phyloP scores from a whole-genome alignment of 441 rosid species.

The Viola pubescens region DNA sequence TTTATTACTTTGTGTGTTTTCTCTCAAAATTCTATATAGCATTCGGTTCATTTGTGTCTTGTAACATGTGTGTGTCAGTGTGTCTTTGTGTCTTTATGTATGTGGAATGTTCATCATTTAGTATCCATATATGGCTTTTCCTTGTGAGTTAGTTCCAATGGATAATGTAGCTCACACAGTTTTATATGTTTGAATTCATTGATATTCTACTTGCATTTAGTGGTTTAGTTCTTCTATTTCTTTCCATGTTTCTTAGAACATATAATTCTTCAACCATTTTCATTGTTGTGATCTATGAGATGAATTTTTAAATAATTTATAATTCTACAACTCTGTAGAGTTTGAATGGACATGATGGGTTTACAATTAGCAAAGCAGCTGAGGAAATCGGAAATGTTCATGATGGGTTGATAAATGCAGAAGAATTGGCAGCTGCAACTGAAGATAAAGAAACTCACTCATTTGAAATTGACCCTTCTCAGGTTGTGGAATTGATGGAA shows the following conservation, averaged over 20 bases:
- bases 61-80: too few relatives aligned
- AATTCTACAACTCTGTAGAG: conserved; percentile 26
- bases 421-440: conserved; percentile 82
- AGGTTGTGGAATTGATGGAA: conserved; percentile 29
- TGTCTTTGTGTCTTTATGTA: too few relatives aligned
- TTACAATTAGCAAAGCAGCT: conserved; percentile 55
- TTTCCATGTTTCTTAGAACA: neutral
- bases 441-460: conserved; percentile 92
- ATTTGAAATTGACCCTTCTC: conserved; percentile 81
- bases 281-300: conserved; percentile 2
- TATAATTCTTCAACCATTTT: neutral
- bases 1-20: too few relatives aligned
- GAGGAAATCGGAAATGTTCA: conserved; percentile 65
- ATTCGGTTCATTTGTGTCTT: too few relatives aligned
- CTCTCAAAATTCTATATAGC: too few relatives aligned
- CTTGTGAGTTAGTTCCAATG: too few relatives aligned
- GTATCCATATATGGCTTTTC: too few relatives aligned
- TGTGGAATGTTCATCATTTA: too few relatives aligned
- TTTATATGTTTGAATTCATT: too few relatives aligned
- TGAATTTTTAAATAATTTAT: conserved; percentile 3
- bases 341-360: conserved; percentile 47
- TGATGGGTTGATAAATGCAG: conserved; percentile 67
- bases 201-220: neutral
- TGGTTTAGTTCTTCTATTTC: neutral
- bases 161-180: too few relatives aligned